These are phyloP conservation scores for Funneliformis caledonium DNA, from an alignment of 371 early-diverging fungal genomes.

Conservation along the genomic window DNA sequence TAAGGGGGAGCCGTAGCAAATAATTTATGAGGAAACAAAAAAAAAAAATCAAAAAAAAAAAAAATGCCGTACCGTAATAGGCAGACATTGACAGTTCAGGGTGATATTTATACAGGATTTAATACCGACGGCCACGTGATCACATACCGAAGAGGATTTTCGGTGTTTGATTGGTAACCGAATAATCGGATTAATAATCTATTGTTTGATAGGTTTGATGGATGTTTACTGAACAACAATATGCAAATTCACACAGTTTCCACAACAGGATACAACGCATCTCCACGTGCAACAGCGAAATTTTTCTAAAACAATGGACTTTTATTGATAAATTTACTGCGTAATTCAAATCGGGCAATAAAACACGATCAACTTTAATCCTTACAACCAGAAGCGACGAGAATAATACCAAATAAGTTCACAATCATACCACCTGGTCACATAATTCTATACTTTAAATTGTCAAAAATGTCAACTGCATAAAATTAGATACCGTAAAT, in stretches of 20 bases:
- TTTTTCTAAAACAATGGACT: constrained; percentile 14
- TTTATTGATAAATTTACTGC: background rate
- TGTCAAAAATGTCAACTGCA: background rate
- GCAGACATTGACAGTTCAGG: constrained; percentile 19
- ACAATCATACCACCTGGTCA: constrained; percentile 5
- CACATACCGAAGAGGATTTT: constrained; percentile 12
- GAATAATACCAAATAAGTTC: constrained; percentile 24
- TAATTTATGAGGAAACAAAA: constrained; percentile 5
- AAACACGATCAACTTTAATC: constrained; percentile 10
- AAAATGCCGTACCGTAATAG: constrained; percentile 11
- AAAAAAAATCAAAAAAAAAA: background rate
- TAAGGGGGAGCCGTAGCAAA: constrained; percentile 2
- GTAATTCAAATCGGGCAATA: constrained; percentile 28
- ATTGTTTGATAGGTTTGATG: background rate
- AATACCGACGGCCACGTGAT: constrained; percentile 21
- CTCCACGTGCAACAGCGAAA: constrained; percentile 9
- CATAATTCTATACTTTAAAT: background rate
- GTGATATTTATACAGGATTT: constrained; percentile 17
- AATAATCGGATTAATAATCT: constrained; percentile 1
- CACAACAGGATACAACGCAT: background rate
- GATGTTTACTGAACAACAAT: background rate
- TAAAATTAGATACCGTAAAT: constrained; percentile 2
- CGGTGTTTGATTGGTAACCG: constrained; percentile 10
- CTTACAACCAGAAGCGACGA: constrained; percentile 16
- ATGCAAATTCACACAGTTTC: background rate